Base-by-base conservation (phyloP, 164 flowering plant species). In the Macadamia integrifolia region DNA sequence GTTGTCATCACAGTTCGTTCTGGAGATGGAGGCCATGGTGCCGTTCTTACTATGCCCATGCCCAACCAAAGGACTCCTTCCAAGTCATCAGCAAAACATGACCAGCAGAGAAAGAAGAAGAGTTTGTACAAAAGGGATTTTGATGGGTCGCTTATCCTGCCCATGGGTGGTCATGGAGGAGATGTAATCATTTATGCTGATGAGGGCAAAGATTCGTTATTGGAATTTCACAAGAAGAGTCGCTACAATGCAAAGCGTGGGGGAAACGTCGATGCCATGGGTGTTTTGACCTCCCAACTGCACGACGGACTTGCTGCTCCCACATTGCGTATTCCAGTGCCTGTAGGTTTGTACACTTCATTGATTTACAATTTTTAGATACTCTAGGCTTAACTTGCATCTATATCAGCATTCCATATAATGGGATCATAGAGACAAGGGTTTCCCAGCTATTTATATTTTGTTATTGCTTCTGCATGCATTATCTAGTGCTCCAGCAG, bases 11-110 rank as follows among this genome's bases (percentile, higher is more conserved):
- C 98, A 0, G 97, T 88, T 59, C 93, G 97, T 23, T 79, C 98
- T 4, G 99, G 99, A 14, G 98, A 94, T 74, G 98, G 99, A 17
- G 99, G 99, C 65, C 97, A 92, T 69, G 99, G 99, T 55, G 87
- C 97, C 3, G 65, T 89, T 66, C 90, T 94, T 63, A 79, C 72
- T 50, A 73, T 88, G 91, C 95, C 91, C 46, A 72, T 87, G 89
- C 95, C 91, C 3, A 79, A 62, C 66, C 78, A 75, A 46, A 86
- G 55, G 61, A 65, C 79, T 35, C 59, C 80, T 66, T 66, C 82
- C 11, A 87, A 85, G 73, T 55, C 86, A 9, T 75, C 63, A 6
- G 86, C 80, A 32, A 84, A 76, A 73, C 69, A 76, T 31, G 84
- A 68, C 1, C 82, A 86, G 68, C 86, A 77, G 55, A 87, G 81